These are phyloP conservation scores for Zoysia japonica DNA, from an alignment of 176 grass and related monocot genomes.

Conservation along the genomic window DNA sequence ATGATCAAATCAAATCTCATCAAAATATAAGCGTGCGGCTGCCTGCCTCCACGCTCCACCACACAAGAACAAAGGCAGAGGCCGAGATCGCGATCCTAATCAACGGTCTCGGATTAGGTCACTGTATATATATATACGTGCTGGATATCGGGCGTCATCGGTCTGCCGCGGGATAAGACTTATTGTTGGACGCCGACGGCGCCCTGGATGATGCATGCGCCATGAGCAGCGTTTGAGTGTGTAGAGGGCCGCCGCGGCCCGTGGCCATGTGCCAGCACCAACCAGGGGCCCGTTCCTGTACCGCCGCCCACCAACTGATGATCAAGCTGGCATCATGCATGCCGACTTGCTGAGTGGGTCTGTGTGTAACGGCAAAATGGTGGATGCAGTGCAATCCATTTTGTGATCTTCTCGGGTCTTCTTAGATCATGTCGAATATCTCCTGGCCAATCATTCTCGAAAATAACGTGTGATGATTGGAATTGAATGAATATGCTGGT, in stretches of 20 bases:
- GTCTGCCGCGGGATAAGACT: background rate
- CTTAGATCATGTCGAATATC: conserved; percentile 7
- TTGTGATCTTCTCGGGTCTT: background rate
- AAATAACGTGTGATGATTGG: background rate
- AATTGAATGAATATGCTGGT: background rate
- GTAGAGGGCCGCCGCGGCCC: background rate
- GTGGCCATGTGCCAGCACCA: conserved; percentile 40
- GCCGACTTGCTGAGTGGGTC: background rate
- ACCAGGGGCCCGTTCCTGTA: conserved; percentile 26
- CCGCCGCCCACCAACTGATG: conserved; percentile 42
- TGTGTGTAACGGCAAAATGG: background rate
- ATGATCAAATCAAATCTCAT: background rate
- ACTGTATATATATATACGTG: background rate
- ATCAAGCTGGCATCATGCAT: background rate
- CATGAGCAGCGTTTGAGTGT: background rate
- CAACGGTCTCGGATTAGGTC: background rate
- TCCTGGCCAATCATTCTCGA: background rate
- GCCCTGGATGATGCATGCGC: conserved; percentile 7
- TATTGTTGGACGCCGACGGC: background rate
- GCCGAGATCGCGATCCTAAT: background rate
- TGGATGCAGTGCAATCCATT: background rate
- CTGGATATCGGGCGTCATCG: background rate
- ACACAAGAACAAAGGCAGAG: conserved; percentile 1
- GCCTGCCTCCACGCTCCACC: conserved; percentile 20
- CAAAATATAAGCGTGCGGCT: conserved; percentile 23